These are phyloP conservation scores for Papiliotrema flavescens DNA, from an alignment of 1,284 basidiomycete genomes.

Conservation along the genomic window DNA sequence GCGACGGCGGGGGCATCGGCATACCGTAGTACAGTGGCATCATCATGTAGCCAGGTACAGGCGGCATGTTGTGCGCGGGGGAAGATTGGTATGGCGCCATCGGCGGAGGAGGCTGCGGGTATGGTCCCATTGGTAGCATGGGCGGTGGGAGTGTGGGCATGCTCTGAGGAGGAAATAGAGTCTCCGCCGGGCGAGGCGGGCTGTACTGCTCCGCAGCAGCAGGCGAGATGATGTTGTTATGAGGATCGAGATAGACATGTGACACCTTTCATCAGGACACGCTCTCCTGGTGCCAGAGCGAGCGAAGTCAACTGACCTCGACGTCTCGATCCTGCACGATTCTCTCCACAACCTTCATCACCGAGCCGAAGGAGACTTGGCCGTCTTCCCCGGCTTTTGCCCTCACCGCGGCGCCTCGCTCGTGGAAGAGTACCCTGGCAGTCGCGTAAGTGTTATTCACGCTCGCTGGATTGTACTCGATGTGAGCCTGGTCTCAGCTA, in stretches of 20 bases:
- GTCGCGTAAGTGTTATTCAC: conserved; percentile 14
- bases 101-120: neutral
- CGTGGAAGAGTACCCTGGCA: conserved; percentile 32
- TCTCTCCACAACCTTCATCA: conserved; percentile 26
- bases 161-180: too few relatives aligned
- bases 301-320: conserved; percentile 18
- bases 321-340: conserved; percentile 30
- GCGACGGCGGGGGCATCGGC: too few relatives aligned
- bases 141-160: too few relatives aligned
- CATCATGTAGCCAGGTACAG: neutral
- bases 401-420: conserved; percentile 12
- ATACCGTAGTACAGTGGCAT: neutral
- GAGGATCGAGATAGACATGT: conserved; percentile 29
- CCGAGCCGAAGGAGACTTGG: conserved; percentile 25
- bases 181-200: neutral
- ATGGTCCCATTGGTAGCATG: too few relatives aligned
- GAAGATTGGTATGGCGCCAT: neutral
- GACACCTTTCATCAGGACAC: conserved; percentile 8
- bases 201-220: conserved; percentile 28
- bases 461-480: conserved; percentile 28
- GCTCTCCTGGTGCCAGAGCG: neutral
- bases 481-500: conserved; percentile 10
- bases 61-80: too few relatives aligned
- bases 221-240: conserved; percentile 26
- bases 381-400: conserved; percentile 34